Evolutionary conservation across 106 monocot species (phyloP), one percentile per base, ranked within the genome.

Genomic region (Dioscorea alata): DNA sequence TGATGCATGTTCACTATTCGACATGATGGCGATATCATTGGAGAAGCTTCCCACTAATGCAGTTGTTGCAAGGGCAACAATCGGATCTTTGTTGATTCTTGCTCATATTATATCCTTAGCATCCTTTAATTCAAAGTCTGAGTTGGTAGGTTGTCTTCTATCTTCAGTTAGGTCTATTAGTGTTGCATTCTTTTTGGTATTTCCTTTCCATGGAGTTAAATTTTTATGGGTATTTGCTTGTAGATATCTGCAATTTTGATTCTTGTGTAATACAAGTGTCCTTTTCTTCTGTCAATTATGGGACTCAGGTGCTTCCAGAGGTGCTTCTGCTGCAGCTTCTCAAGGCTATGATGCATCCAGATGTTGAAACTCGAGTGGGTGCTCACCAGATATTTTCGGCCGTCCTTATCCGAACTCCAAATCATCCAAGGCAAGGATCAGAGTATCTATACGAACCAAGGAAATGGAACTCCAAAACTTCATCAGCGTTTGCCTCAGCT

Each of bases 321-420:
- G 78, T 77, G 49, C 83, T 99, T 1, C 74, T 99, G 48, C 72
- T 83, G 34, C 99, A 99, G 53, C 78, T 99, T 65, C 33, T 99
- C 50, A 93, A 90, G 66, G 70, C 82, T 24, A 93, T 93, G 99
- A 79, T 93, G 73, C 99, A 99, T 78, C 85, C 92, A 57, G 93
- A 99, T 83, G 69, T 75, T 62, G 90, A 99, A 80, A 85, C 85
- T 48, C 89, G 99, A 59, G 64, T 90, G n/a, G 89, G 80, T 42
- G 85, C 87, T 57, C 99, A 99, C 64, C 72, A 74, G 56, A 81
- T 99, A 74, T 99, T 93, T 77, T 85, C 85, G 19, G 78, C 85
- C 35, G 74, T 93, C 48, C 79, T 99, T 71, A 79, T 85, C 66
- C 80, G 81, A 70, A 74, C 69, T 52, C 70, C 74, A 56, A 69